A percentile compares a stretch with the other conserved stretches of the same genome.
phyloP scores from a whole-genome alignment of 2,329 filamentous ascomycete genomes.

The Colletotrichum lini region DNA sequence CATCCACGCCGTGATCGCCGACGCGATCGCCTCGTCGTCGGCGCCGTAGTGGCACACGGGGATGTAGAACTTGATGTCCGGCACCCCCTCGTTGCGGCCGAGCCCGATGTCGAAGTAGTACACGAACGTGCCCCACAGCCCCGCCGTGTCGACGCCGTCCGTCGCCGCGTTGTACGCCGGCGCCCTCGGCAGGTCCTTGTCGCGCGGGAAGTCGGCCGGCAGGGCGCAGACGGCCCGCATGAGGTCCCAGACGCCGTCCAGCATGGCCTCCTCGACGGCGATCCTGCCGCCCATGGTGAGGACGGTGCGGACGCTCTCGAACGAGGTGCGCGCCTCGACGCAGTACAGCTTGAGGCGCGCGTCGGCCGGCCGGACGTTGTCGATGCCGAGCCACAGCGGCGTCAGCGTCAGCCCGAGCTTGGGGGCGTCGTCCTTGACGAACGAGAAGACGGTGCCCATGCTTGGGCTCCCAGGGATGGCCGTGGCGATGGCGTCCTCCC shows the following conservation, averaged over 20 bases:
- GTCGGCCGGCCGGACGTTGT: conserved; percentile 2
- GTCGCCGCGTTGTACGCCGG: conserved; percentile 14
- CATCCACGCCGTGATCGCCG: conserved; percentile 18
- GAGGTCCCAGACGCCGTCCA: conserved; percentile 10
- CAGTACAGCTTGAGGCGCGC: conserved; percentile 31
- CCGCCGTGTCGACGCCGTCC: conserved; percentile 12
- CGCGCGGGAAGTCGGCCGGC: conserved; percentile 2
- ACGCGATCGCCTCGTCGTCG: conserved; percentile 22
- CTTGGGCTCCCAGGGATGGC: conserved; percentile 2
- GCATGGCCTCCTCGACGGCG: not conserved
- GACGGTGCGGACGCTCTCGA: conserved; percentile 7
- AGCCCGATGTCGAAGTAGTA: conserved; percentile 27
- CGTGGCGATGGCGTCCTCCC: conserved; percentile 25
- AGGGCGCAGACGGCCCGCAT: conserved; percentile 30
- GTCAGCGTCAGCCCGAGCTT: conserved; percentile 10
- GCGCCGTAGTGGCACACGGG: conserved; percentile 29
- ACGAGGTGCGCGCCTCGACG: conserved; percentile 20
- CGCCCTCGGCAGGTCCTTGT: conserved; percentile 3
- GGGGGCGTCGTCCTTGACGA: conserved; percentile 11
- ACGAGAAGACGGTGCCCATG: conserved; percentile 2
- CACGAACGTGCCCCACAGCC: conserved; percentile 25
- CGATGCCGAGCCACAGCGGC: conserved; percentile 22
- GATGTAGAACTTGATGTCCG: conserved; percentile 28
- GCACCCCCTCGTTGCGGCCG: not conserved
- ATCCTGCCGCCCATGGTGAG: conserved; percentile 16